A percentile compares a stretch with the other conserved stretches of the same genome.
These are phyloP conservation scores for Komagataella pastoris DNA, from an alignment of 805 yeast genomes.

Conservation along the genomic window DNA sequence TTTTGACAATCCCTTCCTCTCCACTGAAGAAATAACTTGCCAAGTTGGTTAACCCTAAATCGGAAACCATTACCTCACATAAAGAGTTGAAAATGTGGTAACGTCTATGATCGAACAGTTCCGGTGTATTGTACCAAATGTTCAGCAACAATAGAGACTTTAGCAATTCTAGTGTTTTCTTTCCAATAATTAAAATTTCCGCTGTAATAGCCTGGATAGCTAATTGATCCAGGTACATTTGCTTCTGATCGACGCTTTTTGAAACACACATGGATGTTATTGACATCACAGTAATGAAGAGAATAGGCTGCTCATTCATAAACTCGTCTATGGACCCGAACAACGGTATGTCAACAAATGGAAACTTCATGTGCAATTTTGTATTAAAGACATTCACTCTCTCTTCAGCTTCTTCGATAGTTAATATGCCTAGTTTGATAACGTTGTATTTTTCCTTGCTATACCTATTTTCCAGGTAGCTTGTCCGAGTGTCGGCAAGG, in stretches of 20 bases:
- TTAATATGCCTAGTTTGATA: conserved; percentile 41
- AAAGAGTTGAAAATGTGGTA: conserved; percentile 56
- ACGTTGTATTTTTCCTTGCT: conserved; percentile 27
- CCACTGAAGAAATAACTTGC: conserved; percentile 27
- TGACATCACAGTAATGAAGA: conserved; percentile 55
- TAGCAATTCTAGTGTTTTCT: conserved; percentile 55
- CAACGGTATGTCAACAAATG: conserved; percentile 42
- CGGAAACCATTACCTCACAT: conserved; percentile 58
- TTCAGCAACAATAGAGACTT: conserved; percentile 48
- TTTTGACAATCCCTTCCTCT: conserved; percentile 25
- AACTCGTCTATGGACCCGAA: conserved; percentile 31
- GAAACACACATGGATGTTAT: conserved; percentile 32
- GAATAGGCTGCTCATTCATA: conserved; percentile 37
- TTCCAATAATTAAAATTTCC: conserved; percentile 58
- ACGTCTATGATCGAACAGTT: conserved; percentile 66
- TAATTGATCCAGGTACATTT: conserved; percentile 36
- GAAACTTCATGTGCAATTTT: conserved; percentile 32
- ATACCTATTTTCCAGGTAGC: conserved; percentile 14
- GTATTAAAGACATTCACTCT: conserved; percentile 38
- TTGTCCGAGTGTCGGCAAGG: conserved; percentile 27
- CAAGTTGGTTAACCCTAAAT: conserved; percentile 56
- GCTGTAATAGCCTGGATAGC: conserved; percentile 35
- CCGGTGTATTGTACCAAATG: conserved; percentile 79
- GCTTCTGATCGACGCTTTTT: conserved; percentile 20
- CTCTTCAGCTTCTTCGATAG: conserved; percentile 42